Evolutionary conservation across 257 asterid species (phyloP).

Genomic region (Przewalskia tangutica): DNA sequence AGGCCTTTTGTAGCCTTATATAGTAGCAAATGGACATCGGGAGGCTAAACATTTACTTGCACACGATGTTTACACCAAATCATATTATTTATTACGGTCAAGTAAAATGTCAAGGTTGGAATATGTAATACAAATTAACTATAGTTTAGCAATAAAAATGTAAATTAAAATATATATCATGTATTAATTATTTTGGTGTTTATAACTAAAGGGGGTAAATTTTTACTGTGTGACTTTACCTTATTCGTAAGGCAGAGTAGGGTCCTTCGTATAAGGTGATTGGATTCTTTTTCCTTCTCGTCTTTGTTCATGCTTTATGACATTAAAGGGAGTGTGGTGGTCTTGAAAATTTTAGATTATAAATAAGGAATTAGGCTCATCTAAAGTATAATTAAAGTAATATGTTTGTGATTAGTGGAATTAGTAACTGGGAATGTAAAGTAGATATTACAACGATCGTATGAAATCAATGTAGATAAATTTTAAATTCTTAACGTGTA

Average conservation of each 20-base stretch:
- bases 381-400: too few relatives aligned
- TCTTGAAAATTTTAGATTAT: too few relatives aligned
- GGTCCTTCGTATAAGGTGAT: background rate
- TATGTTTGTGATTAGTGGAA: too few relatives aligned
- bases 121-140: background rate
- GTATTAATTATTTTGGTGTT: background rate
- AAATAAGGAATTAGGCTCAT: too few relatives aligned
- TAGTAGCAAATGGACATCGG: background rate
- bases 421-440: too few relatives aligned
- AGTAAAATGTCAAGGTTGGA: too few relatives aligned
- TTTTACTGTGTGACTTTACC: background rate
- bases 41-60: background rate
- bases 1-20: background rate
- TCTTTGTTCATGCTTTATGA: background rate
- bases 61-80: background rate
- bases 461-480: too few relatives aligned
- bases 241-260: background rate
- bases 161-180: fast-evolving
- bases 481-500: too few relatives aligned
- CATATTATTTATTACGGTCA: background rate
- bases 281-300: background rate
- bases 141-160: background rate
- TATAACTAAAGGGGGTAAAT: fast-evolving
- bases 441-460: too few relatives aligned
- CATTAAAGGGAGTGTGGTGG: background rate